Percentiles rank a stretch among this genome's conserved stretches.
These are phyloP conservation scores for Colletotrichum brevisporum DNA, from an alignment of 2,329 filamentous ascomycete genomes.

Conservation along the genomic window DNA sequence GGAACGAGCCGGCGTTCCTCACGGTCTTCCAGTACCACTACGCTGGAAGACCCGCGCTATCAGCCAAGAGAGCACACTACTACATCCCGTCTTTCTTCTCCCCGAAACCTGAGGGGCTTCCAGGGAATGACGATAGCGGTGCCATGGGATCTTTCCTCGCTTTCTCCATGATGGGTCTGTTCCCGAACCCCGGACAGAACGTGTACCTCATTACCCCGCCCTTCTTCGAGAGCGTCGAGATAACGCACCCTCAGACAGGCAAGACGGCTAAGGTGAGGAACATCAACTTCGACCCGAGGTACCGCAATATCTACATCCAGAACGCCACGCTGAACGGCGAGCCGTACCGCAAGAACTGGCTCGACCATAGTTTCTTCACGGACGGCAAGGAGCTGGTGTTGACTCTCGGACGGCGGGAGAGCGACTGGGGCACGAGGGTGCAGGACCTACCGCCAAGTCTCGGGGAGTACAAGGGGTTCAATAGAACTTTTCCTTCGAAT, in stretches of 20 bases:
- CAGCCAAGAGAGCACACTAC: slow-evolving; percentile 68
- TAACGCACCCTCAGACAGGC: slow-evolving; percentile 70
- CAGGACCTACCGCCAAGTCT: slow-evolving; percentile 75
- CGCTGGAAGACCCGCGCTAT: slow-evolving; percentile 72
- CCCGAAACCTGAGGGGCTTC: slow-evolving; percentile 70
- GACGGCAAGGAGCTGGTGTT: slow-evolving; percentile 76
- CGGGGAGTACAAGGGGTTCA: slow-evolving; percentile 54
- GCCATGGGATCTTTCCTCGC: slow-evolving; percentile 79
- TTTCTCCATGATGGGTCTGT: slow-evolving; percentile 78
- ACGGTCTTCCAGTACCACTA: slow-evolving; percentile 80
- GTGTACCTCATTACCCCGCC: slow-evolving; percentile 81
- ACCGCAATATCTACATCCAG: slow-evolving; percentile 75
- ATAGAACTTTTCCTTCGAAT: slow-evolving; percentile 37
- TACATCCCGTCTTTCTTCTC: slow-evolving; percentile 78
- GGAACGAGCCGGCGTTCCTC: slow-evolving; percentile 73
- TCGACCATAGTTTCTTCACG: slow-evolving; percentile 77
- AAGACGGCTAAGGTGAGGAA: slow-evolving; percentile 72
- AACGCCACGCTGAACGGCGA: slow-evolving; percentile 73
- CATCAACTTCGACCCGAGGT: slow-evolving; percentile 72
- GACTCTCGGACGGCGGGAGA: slow-evolving; percentile 72
- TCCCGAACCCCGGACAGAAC: slow-evolving; percentile 77
- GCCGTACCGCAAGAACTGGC: slow-evolving; percentile 75
- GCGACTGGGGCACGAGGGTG: slow-evolving; percentile 72
- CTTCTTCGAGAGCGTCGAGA: slow-evolving; percentile 73
- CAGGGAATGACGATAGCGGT: slow-evolving; percentile 79